Evolutionary conservation across 1,139 yeast genomes (phyloP).

Genomic region (Yamadazyma friedrichii): DNA sequence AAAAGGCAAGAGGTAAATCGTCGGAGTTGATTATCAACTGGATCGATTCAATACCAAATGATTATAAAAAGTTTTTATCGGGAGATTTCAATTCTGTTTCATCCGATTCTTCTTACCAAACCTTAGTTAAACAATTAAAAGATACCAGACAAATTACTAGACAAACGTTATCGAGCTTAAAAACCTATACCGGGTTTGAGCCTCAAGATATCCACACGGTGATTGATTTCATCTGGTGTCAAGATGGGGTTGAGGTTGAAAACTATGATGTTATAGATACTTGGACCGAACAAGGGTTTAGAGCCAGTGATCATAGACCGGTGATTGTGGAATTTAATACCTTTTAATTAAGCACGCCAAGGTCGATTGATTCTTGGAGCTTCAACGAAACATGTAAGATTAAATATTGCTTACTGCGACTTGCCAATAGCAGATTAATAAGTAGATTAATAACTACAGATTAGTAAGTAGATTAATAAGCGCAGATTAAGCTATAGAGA

Average conservation of each 20-base stretch:
- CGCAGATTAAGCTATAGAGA: too few species aligned
- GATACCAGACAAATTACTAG: constrained; percentile 18
- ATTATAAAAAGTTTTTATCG: constrained; percentile 33
- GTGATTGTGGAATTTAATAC: constrained; percentile 25
- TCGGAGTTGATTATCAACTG: constrained; percentile 31
- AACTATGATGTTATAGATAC: constrained; percentile 37
- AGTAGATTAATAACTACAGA: too few species aligned
- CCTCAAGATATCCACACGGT: constrained; percentile 18
- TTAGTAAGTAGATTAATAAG: neutral
- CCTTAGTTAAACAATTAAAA: constrained; percentile 22
- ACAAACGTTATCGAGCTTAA: constrained; percentile 21
- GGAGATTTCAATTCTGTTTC: constrained; percentile 15
- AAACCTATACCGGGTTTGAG: constrained; percentile 42
- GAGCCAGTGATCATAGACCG: constrained; percentile 46
- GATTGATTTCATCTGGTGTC: constrained; percentile 30
- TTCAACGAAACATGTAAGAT: too few species aligned
- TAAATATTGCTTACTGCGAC: too few species aligned
- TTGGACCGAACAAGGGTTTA: constrained; percentile 21
- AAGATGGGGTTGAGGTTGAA: constrained; percentile 20
- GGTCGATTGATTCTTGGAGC: too few species aligned
- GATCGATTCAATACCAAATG: constrained; percentile 24
- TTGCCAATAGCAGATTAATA: too few species aligned
- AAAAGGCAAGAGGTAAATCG: constrained; percentile 31
- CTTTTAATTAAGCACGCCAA: too few species aligned
- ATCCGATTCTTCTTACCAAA: constrained; percentile 16